Conservation (phyloP, 2,329 filamentous ascomycete genomes). For the Colletotrichum godetiae region DNA sequence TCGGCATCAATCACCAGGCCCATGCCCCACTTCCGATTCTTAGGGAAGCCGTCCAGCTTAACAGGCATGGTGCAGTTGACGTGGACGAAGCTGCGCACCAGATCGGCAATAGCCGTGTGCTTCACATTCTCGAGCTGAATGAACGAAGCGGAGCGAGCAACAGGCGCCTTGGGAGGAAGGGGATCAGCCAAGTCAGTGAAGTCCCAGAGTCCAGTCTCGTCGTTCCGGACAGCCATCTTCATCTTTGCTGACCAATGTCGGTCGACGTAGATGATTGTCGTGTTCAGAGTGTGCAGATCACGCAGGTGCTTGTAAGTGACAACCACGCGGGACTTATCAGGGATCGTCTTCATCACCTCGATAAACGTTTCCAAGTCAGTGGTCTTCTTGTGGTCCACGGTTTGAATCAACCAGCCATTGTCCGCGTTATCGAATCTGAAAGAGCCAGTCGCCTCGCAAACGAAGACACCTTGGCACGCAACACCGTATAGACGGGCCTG, state of each 20-base stretch:
- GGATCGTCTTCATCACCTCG: constrained; percentile 88
- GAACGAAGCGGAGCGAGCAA: constrained; percentile 85
- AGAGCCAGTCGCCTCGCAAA: constrained; percentile 93
- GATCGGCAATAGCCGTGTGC: constrained; percentile 89
- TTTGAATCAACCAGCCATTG: constrained; percentile 93
- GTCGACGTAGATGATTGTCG: constrained; percentile 91
- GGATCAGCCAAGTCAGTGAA: constrained; percentile 87
- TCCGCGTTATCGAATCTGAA: constrained; percentile 94
- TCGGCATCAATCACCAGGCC: constrained; percentile 97
- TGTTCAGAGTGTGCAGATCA: constrained; percentile 94
- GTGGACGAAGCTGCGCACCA: constrained; percentile 94
- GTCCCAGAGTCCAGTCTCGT: constrained; percentile 92
- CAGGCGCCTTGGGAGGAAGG: constrained; percentile 77
- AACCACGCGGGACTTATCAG: constrained; percentile 85
- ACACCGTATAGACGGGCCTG: constrained; percentile 97
- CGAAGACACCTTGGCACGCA: constrained; percentile 89
- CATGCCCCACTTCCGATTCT: constrained; percentile 93
- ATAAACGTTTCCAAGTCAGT: constrained; percentile 90
- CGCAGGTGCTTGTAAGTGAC: constrained; percentile 96
- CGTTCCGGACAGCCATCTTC: constrained; percentile 91
- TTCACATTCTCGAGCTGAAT: constrained; percentile 91
- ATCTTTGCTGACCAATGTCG: constrained; percentile 97
- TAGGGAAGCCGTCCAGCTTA: constrained; percentile 97
- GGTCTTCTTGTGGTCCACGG: constrained; percentile 91
- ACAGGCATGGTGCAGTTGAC: constrained; percentile 93